Percentiles rank a stretch among this genome's conserved stretches.
phyloP scores from a whole-genome alignment of 1,139 yeast species.

The Candida frijolesensis region DNA sequence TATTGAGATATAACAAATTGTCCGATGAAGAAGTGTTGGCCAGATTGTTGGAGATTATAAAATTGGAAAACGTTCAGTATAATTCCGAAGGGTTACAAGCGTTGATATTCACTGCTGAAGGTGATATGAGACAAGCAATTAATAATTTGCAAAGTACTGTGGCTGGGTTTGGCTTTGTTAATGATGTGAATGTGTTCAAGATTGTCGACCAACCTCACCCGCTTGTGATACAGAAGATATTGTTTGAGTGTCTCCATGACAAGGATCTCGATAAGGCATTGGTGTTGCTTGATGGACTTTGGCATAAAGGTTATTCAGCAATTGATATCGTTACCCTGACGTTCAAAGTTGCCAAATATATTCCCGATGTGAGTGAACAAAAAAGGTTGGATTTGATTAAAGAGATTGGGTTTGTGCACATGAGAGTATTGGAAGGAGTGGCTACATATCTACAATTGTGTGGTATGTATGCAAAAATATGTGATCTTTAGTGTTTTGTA shows the following conservation, averaged over 20 bases:
- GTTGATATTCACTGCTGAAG: slow-evolving; percentile 93
- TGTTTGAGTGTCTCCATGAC: slow-evolving; percentile 49
- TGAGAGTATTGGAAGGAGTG: slow-evolving; percentile 93
- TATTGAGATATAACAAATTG: slow-evolving; percentile 78
- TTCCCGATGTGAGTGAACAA: slow-evolving; percentile 68
- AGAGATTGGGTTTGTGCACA: slow-evolving; percentile 86
- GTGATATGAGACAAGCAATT: slow-evolving; percentile 98
- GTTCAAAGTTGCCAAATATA: slow-evolving; percentile 80
- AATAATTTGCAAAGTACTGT: slow-evolving; percentile 92
- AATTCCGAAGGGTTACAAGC: slow-evolving; percentile 94
- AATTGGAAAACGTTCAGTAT: slow-evolving; percentile 71
- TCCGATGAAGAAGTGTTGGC: slow-evolving; percentile 83
- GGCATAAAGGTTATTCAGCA: slow-evolving; percentile 92
- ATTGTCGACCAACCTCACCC: slow-evolving; percentile 98
- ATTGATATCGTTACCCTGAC: slow-evolving; percentile 91
- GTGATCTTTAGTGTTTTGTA: slow-evolving; percentile 28
- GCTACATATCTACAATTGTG: slow-evolving; percentile 82
- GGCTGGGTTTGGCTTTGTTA: slow-evolving; percentile 90
- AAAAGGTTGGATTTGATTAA: slow-evolving; percentile 74
- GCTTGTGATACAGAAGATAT: slow-evolving; percentile 74
- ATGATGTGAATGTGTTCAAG: slow-evolving; percentile 88
- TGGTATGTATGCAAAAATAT: slow-evolving; percentile 75
- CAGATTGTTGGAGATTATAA: slow-evolving; percentile 71
- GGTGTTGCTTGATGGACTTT: slow-evolving; percentile 64
- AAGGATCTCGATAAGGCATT: slow-evolving; percentile 68